Base-by-base conservation (phyloP, 108 stramenopile species). In the Pseudonitzschia delicatissima region DNA sequence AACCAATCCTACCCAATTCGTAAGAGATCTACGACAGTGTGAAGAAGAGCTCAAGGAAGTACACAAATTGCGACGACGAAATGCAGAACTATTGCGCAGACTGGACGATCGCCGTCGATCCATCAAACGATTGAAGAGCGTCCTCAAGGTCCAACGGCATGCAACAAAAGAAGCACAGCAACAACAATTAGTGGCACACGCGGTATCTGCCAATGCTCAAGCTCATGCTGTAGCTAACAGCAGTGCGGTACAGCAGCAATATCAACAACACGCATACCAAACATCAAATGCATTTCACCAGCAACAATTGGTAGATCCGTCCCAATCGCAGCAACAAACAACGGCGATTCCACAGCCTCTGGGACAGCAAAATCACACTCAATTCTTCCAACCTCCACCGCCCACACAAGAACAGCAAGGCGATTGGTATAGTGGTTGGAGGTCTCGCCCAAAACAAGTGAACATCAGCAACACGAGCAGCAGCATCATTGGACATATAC, bases 191-290 rank as follows among this genome's bases (percentile, higher is more conserved):
- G 29, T 36, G 21, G 15, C 15, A 18, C 33, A 58, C 4, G 15
- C 57, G 2, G 13, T 28, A 6, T 12, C 50, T 4, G 57, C 21
- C 3, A 58, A 51, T 7, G 23, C 18, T 31, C 21, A 2, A 28
- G 23, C n/a, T 51, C 0, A 11, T 15, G 0, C 40, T 42, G 13
- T 13, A 42, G 13, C 11, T 13, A 42, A 42, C 35, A 36, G 13
- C 35, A 58, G 13, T 34, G 34, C 31, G 33, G 17, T 33, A 58
- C 57, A 58, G 35, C 57, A 58, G 6, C 57, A 58, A 58, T 36
- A 35, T n/a, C 57, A 58, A 6, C 57, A 58, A 21, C 33, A 58
- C 33, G 13, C 21, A 15, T 34, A 20, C 6, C 7, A 29, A 15
- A 23, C 21, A 58, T 15, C 9, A 58, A 20, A 29, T 3, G 31